Conservation (phyloP, 139 green algal species). For the Desmodesmus armatus region DNA sequence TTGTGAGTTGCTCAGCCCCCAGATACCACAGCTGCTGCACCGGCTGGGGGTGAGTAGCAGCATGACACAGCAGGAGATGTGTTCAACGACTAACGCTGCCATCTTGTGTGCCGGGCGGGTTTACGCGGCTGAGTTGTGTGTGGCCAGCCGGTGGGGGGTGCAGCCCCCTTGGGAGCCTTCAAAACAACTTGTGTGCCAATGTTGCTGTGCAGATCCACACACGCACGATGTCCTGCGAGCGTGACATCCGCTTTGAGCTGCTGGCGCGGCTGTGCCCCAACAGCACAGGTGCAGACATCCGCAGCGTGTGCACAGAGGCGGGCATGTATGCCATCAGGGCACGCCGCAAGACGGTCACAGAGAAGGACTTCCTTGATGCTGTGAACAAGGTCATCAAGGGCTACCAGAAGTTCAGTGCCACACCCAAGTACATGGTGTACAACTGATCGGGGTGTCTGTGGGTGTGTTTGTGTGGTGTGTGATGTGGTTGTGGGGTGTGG, state of each 20-base stretch:
- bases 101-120: too few species aligned
- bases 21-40: too few species aligned
- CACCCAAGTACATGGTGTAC: conserved; percentile 98
- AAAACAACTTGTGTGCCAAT: background rate
- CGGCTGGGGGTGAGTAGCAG: too few species aligned
- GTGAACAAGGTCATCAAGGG: conserved; percentile 98
- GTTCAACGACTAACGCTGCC: too few species aligned
- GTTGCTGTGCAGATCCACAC: conserved; percentile 89
- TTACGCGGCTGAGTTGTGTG: too few species aligned
- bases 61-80: too few species aligned
- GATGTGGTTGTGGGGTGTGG: too few species aligned
- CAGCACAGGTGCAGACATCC: conserved; percentile 96
- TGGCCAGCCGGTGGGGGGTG: background rate
- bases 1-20: too few species aligned
- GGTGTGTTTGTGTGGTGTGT: too few species aligned
- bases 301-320: conserved; percentile 96
- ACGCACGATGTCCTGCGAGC: conserved; percentile 96
- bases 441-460: too few species aligned
- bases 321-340: conserved; percentile 91
- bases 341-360: conserved; percentile 96
- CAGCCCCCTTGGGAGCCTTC: background rate
- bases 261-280: conserved; percentile 96
- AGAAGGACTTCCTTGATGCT: conserved; percentile 99
- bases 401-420: conserved; percentile 99
- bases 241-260: conserved; percentile 97